Base-by-base conservation (phyloP, 139 green algal species). In the Chlamydomonas eustigma region DNA sequence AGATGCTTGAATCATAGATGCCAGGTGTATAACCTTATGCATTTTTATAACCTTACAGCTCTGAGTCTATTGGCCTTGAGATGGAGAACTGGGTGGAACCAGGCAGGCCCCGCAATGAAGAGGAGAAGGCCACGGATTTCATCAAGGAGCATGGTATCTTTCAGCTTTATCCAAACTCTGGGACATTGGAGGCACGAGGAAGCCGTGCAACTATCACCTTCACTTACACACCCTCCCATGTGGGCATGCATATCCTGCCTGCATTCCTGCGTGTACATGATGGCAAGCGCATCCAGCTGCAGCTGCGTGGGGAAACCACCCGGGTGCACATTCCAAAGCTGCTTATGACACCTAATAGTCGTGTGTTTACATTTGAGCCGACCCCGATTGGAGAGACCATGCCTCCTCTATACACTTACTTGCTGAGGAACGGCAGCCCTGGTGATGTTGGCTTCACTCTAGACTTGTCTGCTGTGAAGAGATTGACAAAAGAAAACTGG, bases 31-130 rank as follows among this genome's bases (percentile, higher is more conserved):
- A n/a, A n/a, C n/a, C n/a, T n/a, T n/a, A n/a, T n/a, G n/a, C n/a
- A n/a, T n/a, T n/a, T n/a, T n/a, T n/a, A n/a, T n/a, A n/a, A n/a
- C n/a, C n/a, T n/a, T n/a, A n/a, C 44, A 58, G 66, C 5, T 58
- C 44, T 12, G 44, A 58, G 12, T 58, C 44, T 12, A 58, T 18
- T 28, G 44, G 44, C 44, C 73, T 92, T 28, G 85, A 94, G 51
- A 25, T 90, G 37, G 90, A 94, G 75, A 92, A 90, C 67, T 94
- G 90, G 90, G 86, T 93, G 32, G 90, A 94, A 63, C 71, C 83
- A n/a, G 81, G 77, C 2, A 69, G 83, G 73, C 87, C 90, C 2
- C 71, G 71, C 3, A 79, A 75, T 12, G 80, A 88, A 22, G 80
- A 50, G 0, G 86, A 90, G 44, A 82, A 80, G 64, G 64, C 83